Evolutionary conservation across 2,329 filamentous ascomycete species (phyloP).

Genomic region (Aspergillus transmontanensis): DNA sequence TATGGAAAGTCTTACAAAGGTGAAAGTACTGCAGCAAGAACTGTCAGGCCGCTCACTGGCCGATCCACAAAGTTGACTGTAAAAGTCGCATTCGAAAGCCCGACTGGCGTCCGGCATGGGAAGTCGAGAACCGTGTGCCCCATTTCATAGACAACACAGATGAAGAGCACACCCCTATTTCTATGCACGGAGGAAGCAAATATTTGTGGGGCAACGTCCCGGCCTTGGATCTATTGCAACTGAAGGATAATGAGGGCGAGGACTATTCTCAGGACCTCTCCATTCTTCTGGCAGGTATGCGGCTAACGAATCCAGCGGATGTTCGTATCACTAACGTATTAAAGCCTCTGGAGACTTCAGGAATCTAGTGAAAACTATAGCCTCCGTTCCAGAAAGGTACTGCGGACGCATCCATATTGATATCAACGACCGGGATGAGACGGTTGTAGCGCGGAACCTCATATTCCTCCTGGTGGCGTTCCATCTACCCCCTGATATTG

Average conservation of each 20-base stretch:
- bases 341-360: not conserved
- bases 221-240: not conserved
- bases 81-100: not conserved
- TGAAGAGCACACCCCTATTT: too few species aligned
- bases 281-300: not conserved
- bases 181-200: not conserved
- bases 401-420: not conserved
- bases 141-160: too few species aligned
- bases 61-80: not conserved
- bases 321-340: not conserved
- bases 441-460: not conserved
- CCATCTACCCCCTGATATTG: not conserved
- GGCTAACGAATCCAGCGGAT: not conserved
- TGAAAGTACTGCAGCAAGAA: not conserved
- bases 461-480: not conserved
- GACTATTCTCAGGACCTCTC: not conserved
- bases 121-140: not conserved
- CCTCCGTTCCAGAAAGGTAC: not conserved
- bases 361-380: not conserved
- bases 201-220: not conserved
- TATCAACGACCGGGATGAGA: not conserved
- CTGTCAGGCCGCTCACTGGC: not conserved
- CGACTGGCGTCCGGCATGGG: not conserved
- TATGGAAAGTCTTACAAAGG: too few species aligned
- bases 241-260: not conserved